A percentile compares a stretch with the other conserved stretches of the same genome.
Evolutionary conservation across 2,329 filamentous ascomycete genomes (phyloP).

Genomic region (Epichloe sibirici): DNA sequence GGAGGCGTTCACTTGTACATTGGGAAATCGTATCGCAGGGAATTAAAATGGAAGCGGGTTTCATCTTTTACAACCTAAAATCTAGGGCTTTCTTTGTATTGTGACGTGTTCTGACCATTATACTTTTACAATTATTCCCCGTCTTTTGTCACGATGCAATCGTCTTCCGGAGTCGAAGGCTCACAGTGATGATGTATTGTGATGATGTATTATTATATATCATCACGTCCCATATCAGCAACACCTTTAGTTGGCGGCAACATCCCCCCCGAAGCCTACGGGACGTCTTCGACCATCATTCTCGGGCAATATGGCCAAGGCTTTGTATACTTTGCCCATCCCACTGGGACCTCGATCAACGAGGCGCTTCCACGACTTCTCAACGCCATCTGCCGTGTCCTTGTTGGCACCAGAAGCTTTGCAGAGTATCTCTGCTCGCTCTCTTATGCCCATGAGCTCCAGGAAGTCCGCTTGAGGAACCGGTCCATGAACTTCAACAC

Average conservation of each 20-base stretch:
- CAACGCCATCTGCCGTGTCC: constrained; percentile 47
- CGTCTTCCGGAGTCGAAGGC: no score
- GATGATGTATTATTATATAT: no score
- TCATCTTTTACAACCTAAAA: no score
- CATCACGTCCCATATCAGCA: neutral
- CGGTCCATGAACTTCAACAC: constrained; percentile 85
- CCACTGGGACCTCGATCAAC: constrained; percentile 72
- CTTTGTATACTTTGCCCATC: constrained; percentile 95
- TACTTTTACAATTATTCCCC: no score
- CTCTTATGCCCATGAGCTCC: constrained; percentile 66
- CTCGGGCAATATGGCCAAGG: constrained; percentile 77
- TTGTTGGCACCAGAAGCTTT: constrained; percentile 28
- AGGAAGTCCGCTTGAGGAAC: constrained; percentile 77
- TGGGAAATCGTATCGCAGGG: neutral
- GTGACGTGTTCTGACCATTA: no score
- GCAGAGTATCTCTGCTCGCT: constrained; percentile 59
- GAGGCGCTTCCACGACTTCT: constrained; percentile 66
- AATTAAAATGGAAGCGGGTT: no score
- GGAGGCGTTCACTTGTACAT: neutral
- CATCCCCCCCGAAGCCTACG: constrained; percentile 88
- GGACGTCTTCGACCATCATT: constrained; percentile 61
- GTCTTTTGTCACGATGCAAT: no score
- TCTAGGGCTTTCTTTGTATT: no score
- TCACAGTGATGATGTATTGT: no score
- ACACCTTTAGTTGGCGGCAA: constrained; percentile 13